These are phyloP conservation scores for Aureobasidium musti DNA, from an alignment of 2,329 filamentous ascomycete species.

Conservation along the genomic window DNA sequence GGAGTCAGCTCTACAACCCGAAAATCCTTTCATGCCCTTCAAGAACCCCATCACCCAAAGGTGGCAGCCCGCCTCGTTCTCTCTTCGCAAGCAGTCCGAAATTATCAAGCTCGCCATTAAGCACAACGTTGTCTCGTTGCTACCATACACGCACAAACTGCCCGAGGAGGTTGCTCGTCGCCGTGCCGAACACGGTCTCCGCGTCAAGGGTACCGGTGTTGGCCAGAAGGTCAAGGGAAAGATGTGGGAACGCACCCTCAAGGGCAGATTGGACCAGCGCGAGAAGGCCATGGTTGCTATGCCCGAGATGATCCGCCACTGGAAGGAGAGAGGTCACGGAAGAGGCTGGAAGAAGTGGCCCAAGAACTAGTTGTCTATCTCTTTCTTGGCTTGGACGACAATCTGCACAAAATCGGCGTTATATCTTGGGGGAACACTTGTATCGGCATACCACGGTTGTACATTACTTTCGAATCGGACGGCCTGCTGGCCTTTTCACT, in stretches of 20 bases:
- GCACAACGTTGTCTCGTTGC: conserved; percentile 44
- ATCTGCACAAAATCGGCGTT: conserved; percentile 25
- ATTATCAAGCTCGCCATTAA: conserved; percentile 80
- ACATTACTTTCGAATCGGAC: conserved; percentile 23
- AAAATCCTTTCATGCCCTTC: conserved; percentile 79
- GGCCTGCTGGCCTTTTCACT: not conserved
- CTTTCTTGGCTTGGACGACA: conserved; percentile 8
- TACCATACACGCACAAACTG: conserved; percentile 41
- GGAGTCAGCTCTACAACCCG: conserved; percentile 35
- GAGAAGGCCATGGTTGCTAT: conserved; percentile 58
- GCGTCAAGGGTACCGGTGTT: conserved; percentile 83
- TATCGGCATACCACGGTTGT: conserved; percentile 28
- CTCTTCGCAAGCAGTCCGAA: conserved; percentile 83
- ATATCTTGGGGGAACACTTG: conserved; percentile 7
- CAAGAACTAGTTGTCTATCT: conserved; percentile 44
- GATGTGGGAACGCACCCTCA: conserved; percentile 83
- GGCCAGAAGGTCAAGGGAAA: conserved; percentile 96
- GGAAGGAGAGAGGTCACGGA: conserved; percentile 87
- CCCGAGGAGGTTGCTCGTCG: conserved; percentile 66
- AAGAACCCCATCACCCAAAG: conserved; percentile 76
- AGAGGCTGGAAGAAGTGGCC: conserved; percentile 75
- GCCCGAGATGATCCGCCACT: conserved; percentile 86
- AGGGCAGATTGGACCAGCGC: conserved; percentile 58
- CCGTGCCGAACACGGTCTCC: conserved; percentile 75
- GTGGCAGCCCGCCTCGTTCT: conserved; percentile 83